Evolutionary conservation across 768 basidiomycete species (phyloP).

Genomic region (Lactarius sp.): DNA sequence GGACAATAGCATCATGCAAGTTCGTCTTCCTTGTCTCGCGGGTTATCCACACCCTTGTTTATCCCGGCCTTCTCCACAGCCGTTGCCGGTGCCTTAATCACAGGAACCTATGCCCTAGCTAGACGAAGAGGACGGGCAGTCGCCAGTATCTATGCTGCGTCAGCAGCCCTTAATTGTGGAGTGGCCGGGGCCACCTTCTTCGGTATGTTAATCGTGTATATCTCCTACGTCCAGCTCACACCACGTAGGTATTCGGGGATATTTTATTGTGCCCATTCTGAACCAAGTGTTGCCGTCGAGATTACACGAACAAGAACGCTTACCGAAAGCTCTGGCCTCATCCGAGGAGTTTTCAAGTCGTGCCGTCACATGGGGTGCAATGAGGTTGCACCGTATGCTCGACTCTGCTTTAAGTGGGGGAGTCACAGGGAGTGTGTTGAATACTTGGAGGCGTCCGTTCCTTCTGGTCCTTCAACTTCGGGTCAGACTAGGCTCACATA

Average conservation of each 20-base stretch:
- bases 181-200: constrained; percentile 75
- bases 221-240: background rate
- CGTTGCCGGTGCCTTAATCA: constrained; percentile 44
- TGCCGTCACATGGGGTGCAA: constrained; percentile 43
- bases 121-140: constrained; percentile 44
- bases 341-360: constrained; percentile 18
- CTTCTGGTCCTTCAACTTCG: background rate
- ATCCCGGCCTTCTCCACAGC: constrained; percentile 40
- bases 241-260: constrained; percentile 66
- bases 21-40: constrained; percentile 47
- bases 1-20: constrained; percentile 72
- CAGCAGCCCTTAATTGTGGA: constrained; percentile 67
- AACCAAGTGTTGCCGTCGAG: constrained; percentile 40
- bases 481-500: constrained; percentile 9
- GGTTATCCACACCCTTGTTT: constrained; percentile 29
- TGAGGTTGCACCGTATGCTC: constrained; percentile 55
- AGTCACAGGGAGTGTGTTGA: constrained; percentile 55
- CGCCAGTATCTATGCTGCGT: constrained; percentile 41
- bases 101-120: constrained; percentile 43
- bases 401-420: constrained; percentile 75
- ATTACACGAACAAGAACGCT: constrained; percentile 44
- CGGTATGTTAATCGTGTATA: constrained; percentile 42
- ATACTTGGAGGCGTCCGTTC: constrained; percentile 56
- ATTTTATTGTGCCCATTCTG: constrained; percentile 61
- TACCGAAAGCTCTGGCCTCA: constrained; percentile 29